phyloP scores from a whole-genome alignment of 805 yeast species.

The Torulaspora franciscae region DNA sequence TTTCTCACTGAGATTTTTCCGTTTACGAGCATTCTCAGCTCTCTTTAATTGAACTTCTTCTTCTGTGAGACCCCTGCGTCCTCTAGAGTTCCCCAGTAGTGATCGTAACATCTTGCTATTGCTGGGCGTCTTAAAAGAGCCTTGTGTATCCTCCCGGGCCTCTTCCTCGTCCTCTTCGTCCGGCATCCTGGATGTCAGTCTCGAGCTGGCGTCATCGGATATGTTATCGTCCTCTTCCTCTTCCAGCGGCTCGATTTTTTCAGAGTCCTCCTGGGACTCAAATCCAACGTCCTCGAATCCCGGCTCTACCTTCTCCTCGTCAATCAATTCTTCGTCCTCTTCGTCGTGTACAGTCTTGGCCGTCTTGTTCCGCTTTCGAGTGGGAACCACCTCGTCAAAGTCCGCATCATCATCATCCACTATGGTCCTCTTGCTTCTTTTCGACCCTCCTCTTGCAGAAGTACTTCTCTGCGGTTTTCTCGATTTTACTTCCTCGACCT shows the following conservation, averaged over 20 bases:
- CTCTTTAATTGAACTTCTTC: slow-evolving; percentile 78
- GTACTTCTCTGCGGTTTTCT: slow-evolving; percentile 4
- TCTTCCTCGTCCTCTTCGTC: slow-evolving; percentile 18
- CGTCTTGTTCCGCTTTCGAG: slow-evolving; percentile 10
- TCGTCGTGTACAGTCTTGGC: slow-evolving; percentile 6
- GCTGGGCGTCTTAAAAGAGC: slow-evolving; percentile 18
- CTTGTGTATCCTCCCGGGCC: slow-evolving; percentile 20
- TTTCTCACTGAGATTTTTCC: slow-evolving; percentile 78
- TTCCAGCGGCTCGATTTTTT: slow-evolving; percentile 16
- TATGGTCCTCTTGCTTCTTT: slow-evolving; percentile 14
- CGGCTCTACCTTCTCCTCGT: not conserved
- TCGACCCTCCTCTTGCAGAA: not conserved
- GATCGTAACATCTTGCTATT: slow-evolving; percentile 23
- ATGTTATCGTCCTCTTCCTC: slow-evolving; percentile 12
- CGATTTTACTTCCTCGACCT: slow-evolving; percentile 7
- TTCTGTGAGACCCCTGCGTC: slow-evolving; percentile 60
- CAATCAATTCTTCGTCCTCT: slow-evolving; percentile 17
- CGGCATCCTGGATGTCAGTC: not conserved
- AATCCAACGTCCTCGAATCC: not conserved
- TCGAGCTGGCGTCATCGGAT: slow-evolving; percentile 2
- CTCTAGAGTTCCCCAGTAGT: slow-evolving; percentile 17
- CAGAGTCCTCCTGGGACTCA: slow-evolving; percentile 15
- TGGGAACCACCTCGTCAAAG: slow-evolving; percentile 9
- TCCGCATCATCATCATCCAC: slow-evolving; percentile 11
- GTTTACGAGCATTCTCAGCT: slow-evolving; percentile 82